Evolutionary conservation across 305 asterid species (phyloP).

Genomic region (Solanum hybrid): DNA sequence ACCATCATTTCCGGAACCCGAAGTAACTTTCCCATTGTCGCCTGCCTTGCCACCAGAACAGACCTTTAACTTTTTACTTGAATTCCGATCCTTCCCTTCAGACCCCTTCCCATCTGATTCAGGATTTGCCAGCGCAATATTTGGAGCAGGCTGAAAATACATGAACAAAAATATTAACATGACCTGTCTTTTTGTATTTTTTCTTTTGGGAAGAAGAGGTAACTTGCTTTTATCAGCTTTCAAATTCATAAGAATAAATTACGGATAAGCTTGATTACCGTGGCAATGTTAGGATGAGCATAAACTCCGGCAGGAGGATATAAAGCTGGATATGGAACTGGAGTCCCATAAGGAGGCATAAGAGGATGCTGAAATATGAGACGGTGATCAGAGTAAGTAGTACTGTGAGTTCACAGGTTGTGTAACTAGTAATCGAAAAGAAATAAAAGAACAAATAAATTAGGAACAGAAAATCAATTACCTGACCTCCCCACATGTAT

Average conservation of each 20-base stretch:
- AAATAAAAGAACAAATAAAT: background rate
- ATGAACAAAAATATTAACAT: background rate
- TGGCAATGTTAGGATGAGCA: slow-evolving; percentile 70
- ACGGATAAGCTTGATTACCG: slow-evolving; percentile 34
- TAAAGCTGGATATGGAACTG: slow-evolving; percentile 83
- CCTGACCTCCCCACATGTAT: slow-evolving; percentile 94
- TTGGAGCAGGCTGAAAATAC: slow-evolving; percentile 33
- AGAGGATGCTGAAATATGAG: slow-evolving; percentile 62
- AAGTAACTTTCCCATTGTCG: slow-evolving; percentile 61
- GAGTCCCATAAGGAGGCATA: slow-evolving; percentile 94
- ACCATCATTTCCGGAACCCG: slow-evolving; percentile 86
- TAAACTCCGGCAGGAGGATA: slow-evolving; percentile 89
- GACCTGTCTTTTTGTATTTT: background rate
- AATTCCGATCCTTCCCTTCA: slow-evolving; percentile 49
- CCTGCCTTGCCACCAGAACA: slow-evolving; percentile 44
- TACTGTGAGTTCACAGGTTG: background rate
- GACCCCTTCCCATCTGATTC: slow-evolving; percentile 52
- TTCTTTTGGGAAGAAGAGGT: background rate
- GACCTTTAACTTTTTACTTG: slow-evolving; percentile 46
- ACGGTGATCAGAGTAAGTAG: background rate
- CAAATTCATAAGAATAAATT: background rate
- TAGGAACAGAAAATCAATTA: slow-evolving; percentile 14
- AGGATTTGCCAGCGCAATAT: slow-evolving; percentile 34
- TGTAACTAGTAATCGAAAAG: background rate
- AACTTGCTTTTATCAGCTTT: slow-evolving; percentile 1